Percentiles rank a stretch among this genome's conserved stretches.
Evolutionary conservation across 2,329 filamentous ascomycete species (phyloP).

Genomic region (Cytospora schulzeri): DNA sequence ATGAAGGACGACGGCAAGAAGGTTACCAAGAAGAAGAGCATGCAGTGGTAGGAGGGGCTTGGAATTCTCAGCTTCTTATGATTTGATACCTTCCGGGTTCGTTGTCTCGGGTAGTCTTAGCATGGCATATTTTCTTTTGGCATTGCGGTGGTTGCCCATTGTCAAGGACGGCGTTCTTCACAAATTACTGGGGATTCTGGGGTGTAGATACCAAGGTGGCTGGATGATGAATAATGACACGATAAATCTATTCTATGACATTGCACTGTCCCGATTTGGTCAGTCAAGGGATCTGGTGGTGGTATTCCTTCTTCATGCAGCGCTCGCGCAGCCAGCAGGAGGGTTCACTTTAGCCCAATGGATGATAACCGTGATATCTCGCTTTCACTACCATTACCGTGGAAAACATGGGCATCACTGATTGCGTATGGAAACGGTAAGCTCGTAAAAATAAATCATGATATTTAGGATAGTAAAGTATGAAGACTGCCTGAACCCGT

Average conservation of each 20-base stretch:
- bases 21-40: slow-evolving; percentile 40
- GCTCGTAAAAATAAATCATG: not conserved
- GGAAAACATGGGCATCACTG: not conserved
- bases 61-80: not conserved
- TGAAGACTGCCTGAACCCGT: not conserved
- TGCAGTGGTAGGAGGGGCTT: slow-evolving; percentile 35
- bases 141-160: slow-evolving; percentile 6
- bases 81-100: not conserved
- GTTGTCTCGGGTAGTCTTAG: not conserved
- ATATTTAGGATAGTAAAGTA: not conserved
- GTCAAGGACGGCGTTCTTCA: not conserved
- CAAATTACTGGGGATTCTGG: not conserved
- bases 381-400: not conserved
- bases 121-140: slow-evolving; percentile 1
- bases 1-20: slow-evolving; percentile 32
- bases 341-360: not conserved
- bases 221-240: not conserved
- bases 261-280: not conserved
- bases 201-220: slow-evolving; percentile 13
- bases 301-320: not conserved
- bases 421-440: not conserved
- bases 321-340: not conserved
- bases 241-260: not conserved
- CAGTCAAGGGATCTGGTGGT: not conserved
- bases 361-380: not conserved